Conservation (phyloP, 2,329 filamentous ascomycete genomes). For the Mollisiaceae sp. region DNA sequence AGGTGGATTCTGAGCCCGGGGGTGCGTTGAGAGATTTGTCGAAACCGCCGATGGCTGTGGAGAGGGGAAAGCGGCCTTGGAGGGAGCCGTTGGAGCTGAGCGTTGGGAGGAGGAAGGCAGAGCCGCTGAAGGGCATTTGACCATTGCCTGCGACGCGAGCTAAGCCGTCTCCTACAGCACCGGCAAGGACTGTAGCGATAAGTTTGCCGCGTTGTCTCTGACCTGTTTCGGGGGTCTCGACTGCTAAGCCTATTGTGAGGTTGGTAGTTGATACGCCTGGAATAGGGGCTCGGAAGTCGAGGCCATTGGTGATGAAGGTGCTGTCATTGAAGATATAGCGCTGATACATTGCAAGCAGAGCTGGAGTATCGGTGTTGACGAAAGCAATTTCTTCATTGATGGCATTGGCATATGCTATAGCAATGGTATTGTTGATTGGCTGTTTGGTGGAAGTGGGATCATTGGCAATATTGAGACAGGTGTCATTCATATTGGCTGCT, state of each 20-base stretch:
- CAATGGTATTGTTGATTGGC: slow-evolving; percentile 16
- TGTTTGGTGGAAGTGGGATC: background rate
- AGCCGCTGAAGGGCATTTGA: slow-evolving; percentile 2
- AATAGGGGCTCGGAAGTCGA: slow-evolving; percentile 10
- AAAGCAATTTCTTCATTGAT: slow-evolving; percentile 14
- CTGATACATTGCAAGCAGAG: background rate
- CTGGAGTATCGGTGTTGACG: background rate
- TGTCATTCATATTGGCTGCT: background rate
- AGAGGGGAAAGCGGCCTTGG: slow-evolving; percentile 8
- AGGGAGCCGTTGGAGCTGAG: background rate
- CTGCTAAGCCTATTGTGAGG: background rate
- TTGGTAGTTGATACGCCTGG: background rate
- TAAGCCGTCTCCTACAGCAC: slow-evolving; percentile 2
- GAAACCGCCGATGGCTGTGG: slow-evolving; percentile 2
- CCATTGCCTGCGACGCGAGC: slow-evolving; percentile 12
- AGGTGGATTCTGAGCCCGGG: background rate
- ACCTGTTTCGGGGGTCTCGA: background rate
- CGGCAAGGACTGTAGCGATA: slow-evolving; percentile 9
- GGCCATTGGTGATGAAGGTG: slow-evolving; percentile 10
- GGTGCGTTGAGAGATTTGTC: slow-evolving; percentile 16
- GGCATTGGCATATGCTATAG: slow-evolving; percentile 7
- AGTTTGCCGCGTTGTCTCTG: slow-evolving; percentile 10
- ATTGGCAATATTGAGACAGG: slow-evolving; percentile 8
- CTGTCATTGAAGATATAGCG: slow-evolving; percentile 10
- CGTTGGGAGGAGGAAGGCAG: slow-evolving; percentile 13